Percentiles rank a stretch among this genome's conserved stretches.
Evolutionary conservation across 2,329 filamentous ascomycete species (phyloP).

Genomic region (Pestalotiopsis sp.): DNA sequence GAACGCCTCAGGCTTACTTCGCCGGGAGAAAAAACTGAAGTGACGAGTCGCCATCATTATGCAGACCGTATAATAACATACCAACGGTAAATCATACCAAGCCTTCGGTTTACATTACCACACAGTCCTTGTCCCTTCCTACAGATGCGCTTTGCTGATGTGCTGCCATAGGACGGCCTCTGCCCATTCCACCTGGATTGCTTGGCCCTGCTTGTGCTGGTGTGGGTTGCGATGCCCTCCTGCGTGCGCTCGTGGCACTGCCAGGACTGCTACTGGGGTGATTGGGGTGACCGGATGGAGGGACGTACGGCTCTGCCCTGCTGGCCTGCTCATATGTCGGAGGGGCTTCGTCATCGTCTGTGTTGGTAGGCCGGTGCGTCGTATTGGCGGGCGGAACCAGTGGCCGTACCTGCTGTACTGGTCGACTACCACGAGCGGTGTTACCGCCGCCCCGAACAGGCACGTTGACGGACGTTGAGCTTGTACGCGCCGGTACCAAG

Average conservation of each 20-base stretch:
- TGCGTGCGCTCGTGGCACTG: slow-evolving; percentile 21
- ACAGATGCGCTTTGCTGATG: slow-evolving; percentile 15
- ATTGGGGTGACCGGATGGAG: slow-evolving; percentile 52
- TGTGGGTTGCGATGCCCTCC: slow-evolving; percentile 10
- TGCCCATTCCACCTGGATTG: slow-evolving; percentile 40
- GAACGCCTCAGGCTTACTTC: neutral
- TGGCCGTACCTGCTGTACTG: slow-evolving; percentile 45
- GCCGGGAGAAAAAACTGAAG: neutral
- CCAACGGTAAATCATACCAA: neutral
- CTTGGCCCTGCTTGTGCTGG: slow-evolving; percentile 18
- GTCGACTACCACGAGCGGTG: slow-evolving; percentile 19
- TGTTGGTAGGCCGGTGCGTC: slow-evolving; percentile 38
- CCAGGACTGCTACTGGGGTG: slow-evolving; percentile 44
- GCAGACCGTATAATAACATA: neutral
- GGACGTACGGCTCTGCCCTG: slow-evolving; percentile 51
- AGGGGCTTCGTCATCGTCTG: slow-evolving; percentile 51
- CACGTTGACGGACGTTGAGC: slow-evolving; percentile 23
- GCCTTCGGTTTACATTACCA: slow-evolving; percentile 23
- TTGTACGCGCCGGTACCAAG: slow-evolving; percentile 25
- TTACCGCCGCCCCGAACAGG: slow-evolving; percentile 17
- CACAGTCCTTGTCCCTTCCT: slow-evolving; percentile 29
- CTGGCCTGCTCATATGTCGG: slow-evolving; percentile 61
- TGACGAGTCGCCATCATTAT: neutral
- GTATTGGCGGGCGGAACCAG: slow-evolving; percentile 44
- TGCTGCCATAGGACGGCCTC: slow-evolving; percentile 16